Evolutionary conservation across 78 protist genomes (phyloP), one percentile per base, ranked within the genome.

Genomic region (Paulinella micropora): DNA sequence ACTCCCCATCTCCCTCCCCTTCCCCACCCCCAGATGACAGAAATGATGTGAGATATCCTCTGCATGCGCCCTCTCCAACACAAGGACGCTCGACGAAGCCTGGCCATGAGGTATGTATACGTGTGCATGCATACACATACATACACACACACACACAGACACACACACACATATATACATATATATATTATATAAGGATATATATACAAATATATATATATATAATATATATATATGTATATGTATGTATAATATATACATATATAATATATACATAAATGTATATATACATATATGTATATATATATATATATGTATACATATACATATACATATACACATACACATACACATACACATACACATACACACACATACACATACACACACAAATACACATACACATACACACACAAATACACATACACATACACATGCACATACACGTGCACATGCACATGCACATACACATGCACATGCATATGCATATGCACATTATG

Each of bases 201-300:
- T 15, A 81, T 81, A 81, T 81, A 81, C 34, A 81, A 31, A 81
- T 81, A 81, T 81, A 81, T 81, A 81, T 81, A 81, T 81, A 81
- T 81, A 81, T 81, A 81, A 81, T 9, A 28, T 29, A 28, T 31
- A 81, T 28, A 28, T 9, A 31, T 31, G 39, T 81, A 81, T 81
- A 81, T 81, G 6, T 31, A 51, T 15, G 15, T 51, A 23, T 51
- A 15, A 23, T 23, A 23, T 51, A 51, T 51, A 23, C 32, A 15
- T 51, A 51, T 51, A 23, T 23, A 51, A 51, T 23, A 51, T 51
- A 51, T 15, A 51, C 15, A 23, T 23, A 23, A 51, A 15, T 23
- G 6, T 51, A 51, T 51, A 51, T 51, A 51, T 51, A 51, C 73
- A 51, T 23, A 51, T 51, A 51, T 51, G 15, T 23, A 51, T 51